Base-by-base conservation (phyloP, 805 yeast genomes). In the Ogataea nonfermentans region DNA sequence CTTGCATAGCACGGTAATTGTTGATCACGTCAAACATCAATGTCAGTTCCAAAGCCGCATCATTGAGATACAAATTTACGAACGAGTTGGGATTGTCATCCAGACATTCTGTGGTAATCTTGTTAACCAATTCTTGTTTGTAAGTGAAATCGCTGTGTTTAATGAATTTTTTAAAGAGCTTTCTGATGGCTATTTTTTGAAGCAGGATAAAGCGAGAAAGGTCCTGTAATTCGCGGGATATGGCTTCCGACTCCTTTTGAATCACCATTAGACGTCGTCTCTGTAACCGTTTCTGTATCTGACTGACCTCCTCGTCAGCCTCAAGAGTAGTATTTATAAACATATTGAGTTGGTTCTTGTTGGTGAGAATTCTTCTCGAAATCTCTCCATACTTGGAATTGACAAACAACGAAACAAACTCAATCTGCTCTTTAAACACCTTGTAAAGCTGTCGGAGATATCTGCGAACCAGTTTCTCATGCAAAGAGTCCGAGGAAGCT, bases 151-250 rank as follows among this genome's bases (percentile, higher is more conserved):
- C 50, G 37, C 69, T 67, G 52, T 76, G 68, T 53, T 76, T 76
- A 32, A 66, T 34, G 44, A 74, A 82, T 57, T 87, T 86, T 63
- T 87, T 86, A 52, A 86, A 67, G 35, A 86, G 71, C 62, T 86
- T 86, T 46, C 81, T 70, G 34, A 84, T 69, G 5, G 79, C 95
- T 3, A 87, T 79, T 53, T 81, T 79, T 55, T 86, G 95, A 6
- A 85, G 72, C 15, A 81, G 64, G 11, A 84, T 75, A 55, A 82
- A 86, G 46, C 87, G 70, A n/a, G 85, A 71, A 32, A 86, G 63
- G 45, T 80, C 74, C 51, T 81, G 85, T 19, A 84, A 64, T 32
- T 77, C 81, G 12, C 52, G 64, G 40, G 72, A 74, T 30, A 70
- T 71, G 46, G 48, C 63, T 34, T 54, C 68, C 55, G 65, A 68